phyloP scores from a whole-genome alignment of 2,329 filamentous ascomycete genomes.

The Claviceps monticola region DNA sequence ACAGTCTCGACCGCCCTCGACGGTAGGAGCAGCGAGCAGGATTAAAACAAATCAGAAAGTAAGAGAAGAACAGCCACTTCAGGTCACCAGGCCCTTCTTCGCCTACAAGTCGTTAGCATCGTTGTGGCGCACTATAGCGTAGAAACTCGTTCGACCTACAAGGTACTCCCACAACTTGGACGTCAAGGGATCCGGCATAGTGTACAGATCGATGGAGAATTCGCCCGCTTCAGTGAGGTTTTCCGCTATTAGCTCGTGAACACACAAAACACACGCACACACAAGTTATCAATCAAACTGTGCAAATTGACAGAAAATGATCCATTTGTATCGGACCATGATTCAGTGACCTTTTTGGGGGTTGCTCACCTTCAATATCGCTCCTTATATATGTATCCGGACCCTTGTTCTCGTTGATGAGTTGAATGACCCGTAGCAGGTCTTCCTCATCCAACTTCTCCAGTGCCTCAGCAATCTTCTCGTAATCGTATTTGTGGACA shows the following conservation, averaged over 20 bases:
- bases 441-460: constrained; percentile 88
- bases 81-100: constrained; percentile 26
- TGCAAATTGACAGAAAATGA: background rate
- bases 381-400: constrained; percentile 94
- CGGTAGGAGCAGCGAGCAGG: background rate
- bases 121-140: no score
- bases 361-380: constrained; percentile 76
- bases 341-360: background rate
- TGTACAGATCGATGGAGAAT: constrained; percentile 96
- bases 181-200: constrained; percentile 77
- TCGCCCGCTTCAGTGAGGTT: constrained; percentile 56
- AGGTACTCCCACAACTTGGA: constrained; percentile 92
- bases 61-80: background rate
- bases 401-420: constrained; percentile 95
- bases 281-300: constrained; percentile 15
- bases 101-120: constrained; percentile 13
- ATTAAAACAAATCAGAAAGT: background rate
- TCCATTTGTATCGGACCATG: no score
- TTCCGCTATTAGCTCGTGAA: constrained; percentile 20
- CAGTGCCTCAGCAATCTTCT: constrained; percentile 88
- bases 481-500: constrained; percentile 65
- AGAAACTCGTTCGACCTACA: constrained; percentile 22
- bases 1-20: background rate
- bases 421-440: constrained; percentile 83
- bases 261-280: constrained; percentile 11